Evolutionary conservation across 2,329 filamentous ascomycete genomes (phyloP), one percentile per base, ranked within the genome.

Genomic region (Sporothrix luriei): DNA sequence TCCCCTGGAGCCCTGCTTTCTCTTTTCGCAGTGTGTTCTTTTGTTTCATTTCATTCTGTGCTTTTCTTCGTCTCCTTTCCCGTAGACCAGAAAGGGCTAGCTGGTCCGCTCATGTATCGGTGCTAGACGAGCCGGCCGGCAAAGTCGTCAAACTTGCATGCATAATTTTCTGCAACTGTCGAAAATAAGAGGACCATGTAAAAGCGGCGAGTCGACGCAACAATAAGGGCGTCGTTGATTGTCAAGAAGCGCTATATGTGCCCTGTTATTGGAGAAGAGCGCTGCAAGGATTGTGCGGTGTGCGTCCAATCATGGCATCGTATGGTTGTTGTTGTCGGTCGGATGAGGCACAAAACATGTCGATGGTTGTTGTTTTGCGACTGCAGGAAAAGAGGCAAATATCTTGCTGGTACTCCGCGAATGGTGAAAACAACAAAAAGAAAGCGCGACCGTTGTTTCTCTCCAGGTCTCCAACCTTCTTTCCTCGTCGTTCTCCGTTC

Each of bases 241-340:
- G 38, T 46, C 38, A 38, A 62, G 57, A 38, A 24, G 38, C 46
- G 38, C 21, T 62, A 2, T 13, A 46, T 19, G 38, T 13, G 21
- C n/a, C 57, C 38, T 62, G 57, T 9, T 46, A 62, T 46, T 43
- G 57, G 38, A 43, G 38, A 62, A 26, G n/a, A 62, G 16, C 38
- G 57, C 57, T 46, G 57, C 21, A 16, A 26, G 57, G 40, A 46
- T 62, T 16, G 57, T 33, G 21, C 38, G 38, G 38, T 62, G 38
- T 62, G n/a, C n/a, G 38, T 62, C 57, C 21, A 62, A 46, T 46
- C 57, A 46, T 38, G 57, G 57, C n/a, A 46, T 26, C 24, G 57
- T 21, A 26, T 62, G 57, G 38, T 19, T 19, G 38, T 4, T 62
- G 57, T 16, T 24, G 57, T 61, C 57, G 57, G 26, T 19, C 21